phyloP scores from a whole-genome alignment of 306 rosid species.

The Delonix regia region DNA sequence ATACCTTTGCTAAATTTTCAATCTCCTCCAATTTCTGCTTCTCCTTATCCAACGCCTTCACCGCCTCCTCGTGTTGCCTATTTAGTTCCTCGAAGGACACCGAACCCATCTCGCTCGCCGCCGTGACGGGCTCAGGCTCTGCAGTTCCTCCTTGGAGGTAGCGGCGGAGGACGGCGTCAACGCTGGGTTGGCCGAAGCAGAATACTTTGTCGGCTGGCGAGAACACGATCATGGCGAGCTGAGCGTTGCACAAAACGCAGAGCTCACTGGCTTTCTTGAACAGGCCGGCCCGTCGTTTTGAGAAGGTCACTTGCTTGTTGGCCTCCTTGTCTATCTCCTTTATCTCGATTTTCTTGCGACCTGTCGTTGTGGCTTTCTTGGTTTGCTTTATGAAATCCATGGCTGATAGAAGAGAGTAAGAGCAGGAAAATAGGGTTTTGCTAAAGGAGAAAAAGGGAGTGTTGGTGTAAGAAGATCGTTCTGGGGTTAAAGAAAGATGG shows the following conservation, averaged over 20 bases:
- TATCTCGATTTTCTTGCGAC: constrained; percentile 60
- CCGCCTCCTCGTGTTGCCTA: constrained; percentile 35
- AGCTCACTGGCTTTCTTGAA: constrained; percentile 68
- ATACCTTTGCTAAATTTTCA: neutral
- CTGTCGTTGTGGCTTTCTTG: constrained; percentile 33
- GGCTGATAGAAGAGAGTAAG: neutral
- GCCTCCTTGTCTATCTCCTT: constrained; percentile 43
- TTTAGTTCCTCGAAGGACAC: constrained; percentile 24
- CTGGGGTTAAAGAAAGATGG: neutral
- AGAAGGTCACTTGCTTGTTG: constrained; percentile 53
- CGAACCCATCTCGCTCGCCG: neutral
- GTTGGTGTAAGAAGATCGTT: neutral
- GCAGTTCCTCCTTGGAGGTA: constrained; percentile 11
- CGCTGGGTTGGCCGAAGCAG: constrained; percentile 49
- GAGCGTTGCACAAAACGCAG: constrained; percentile 50
- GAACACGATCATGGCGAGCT: constrained; percentile 46
- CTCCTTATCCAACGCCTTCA: constrained; percentile 40
- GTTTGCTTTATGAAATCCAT: constrained; percentile 13
- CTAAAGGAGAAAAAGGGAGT: neutral
- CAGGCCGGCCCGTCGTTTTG: constrained; percentile 37
- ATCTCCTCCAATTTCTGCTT: constrained; percentile 31
- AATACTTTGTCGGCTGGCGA: constrained; percentile 50
- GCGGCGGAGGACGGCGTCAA: constrained; percentile 37
- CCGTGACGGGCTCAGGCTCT: neutral
- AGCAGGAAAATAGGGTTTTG: neutral